Conservation (phyloP, 345 rosid genomes). For the Eucalyptus pumila region DNA sequence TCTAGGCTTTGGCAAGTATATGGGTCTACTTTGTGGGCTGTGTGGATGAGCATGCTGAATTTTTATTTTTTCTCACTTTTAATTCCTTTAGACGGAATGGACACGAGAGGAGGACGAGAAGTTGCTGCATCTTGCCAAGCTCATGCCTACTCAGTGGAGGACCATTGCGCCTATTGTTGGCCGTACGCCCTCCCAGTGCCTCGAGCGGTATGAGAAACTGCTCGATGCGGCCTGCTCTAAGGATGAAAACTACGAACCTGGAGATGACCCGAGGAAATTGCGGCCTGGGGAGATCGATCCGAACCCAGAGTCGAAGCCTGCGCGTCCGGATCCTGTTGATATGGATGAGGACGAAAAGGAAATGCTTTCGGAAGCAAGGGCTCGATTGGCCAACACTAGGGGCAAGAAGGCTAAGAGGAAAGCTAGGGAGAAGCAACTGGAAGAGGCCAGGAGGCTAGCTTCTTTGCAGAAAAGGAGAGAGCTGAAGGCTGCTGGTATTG, state of each 20-base stretch:
- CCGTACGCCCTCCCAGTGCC: slow-evolving; percentile 97
- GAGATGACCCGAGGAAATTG: slow-evolving; percentile 91
- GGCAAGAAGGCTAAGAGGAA: slow-evolving; percentile 98
- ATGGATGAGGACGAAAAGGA: slow-evolving; percentile 99
- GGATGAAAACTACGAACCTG: slow-evolving; percentile 93
- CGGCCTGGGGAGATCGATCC: slow-evolving; percentile 99
- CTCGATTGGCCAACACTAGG: slow-evolving; percentile 88
- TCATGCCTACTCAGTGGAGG: slow-evolving; percentile 98
- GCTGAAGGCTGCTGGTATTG: slow-evolving; percentile 97
- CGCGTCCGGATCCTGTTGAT: slow-evolving; percentile 99
- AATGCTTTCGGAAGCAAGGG: slow-evolving; percentile 99
- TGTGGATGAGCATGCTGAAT: background rate
- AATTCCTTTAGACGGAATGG: slow-evolving; percentile 78
- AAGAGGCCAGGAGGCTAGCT: slow-evolving; percentile 99
- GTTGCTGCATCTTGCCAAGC: slow-evolving; percentile 97
- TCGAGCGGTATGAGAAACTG: slow-evolving; percentile 94
- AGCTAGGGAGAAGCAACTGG: slow-evolving; percentile 97
- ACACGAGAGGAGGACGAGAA: slow-evolving; percentile 99
- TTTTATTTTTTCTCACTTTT: background rate
- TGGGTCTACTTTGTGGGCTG: background rate
- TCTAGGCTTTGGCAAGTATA: background rate
- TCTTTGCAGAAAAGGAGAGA: slow-evolving; percentile 96
- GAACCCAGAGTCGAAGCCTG: slow-evolving; percentile 95
- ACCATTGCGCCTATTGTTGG: slow-evolving; percentile 99
- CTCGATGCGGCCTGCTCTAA: slow-evolving; percentile 96